phyloP scores from a whole-genome alignment of 352 stramenopile genomes.

The Saprolegnia parasitica region DNA sequence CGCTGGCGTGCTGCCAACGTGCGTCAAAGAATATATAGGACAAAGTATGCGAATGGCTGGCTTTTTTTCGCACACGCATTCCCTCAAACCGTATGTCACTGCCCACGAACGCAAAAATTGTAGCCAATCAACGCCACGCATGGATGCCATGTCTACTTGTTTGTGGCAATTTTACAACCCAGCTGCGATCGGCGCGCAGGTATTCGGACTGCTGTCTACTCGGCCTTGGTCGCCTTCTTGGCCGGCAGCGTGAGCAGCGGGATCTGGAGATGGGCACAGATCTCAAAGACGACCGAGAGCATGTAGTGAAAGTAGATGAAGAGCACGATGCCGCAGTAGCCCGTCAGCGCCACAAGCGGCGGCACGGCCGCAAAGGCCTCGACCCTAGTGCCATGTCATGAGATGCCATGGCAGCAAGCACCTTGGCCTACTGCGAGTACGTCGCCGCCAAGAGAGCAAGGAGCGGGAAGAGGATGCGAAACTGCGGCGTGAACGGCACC shows the following conservation, averaged over 20 bases:
- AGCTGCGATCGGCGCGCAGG: background rate
- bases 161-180: background rate
- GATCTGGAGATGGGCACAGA: slow-evolving; percentile 83
- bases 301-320: slow-evolving; percentile 79
- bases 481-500: slow-evolving; percentile 74
- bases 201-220: background rate
- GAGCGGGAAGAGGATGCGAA: slow-evolving; percentile 76
- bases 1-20: too few species aligned
- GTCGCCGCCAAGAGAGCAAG: slow-evolving; percentile 58
- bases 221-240: slow-evolving; percentile 9
- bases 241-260: slow-evolving; percentile 53
- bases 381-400: background rate
- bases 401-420: background rate
- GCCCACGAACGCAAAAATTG: background rate
- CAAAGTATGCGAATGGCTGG: background rate
- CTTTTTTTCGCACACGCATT: background rate
- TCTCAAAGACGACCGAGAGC: slow-evolving; percentile 73
- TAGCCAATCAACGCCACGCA: too few species aligned
- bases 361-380: slow-evolving; percentile 52
- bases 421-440: background rate
- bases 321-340: slow-evolving; percentile 73
- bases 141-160: background rate
- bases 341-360: slow-evolving; percentile 56
- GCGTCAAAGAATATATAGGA: too few species aligned
- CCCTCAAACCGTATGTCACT: background rate